Evolutionary conservation across 164 flowering plant genomes (phyloP).

Genomic region (Piper betle): DNA sequence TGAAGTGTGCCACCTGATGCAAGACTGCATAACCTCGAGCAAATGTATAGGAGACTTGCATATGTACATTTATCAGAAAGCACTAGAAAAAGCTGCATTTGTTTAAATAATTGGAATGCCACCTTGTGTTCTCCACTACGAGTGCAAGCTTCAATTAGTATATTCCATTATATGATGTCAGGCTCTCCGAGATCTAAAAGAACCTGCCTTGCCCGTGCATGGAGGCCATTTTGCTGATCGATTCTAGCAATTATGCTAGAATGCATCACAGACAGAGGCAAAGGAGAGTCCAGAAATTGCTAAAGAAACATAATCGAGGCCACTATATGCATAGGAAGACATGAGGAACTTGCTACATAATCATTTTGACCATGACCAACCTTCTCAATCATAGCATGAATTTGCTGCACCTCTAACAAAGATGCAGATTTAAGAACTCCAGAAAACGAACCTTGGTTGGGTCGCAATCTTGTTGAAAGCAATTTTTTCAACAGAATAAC

Average conservation of each 20-base stretch:
- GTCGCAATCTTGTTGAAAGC: slow-evolving; percentile 38
- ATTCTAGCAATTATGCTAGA: slow-evolving; percentile 46
- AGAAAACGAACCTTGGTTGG: slow-evolving; percentile 60
- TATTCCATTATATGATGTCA: slow-evolving; percentile 67
- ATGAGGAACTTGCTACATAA: slow-evolving; percentile 54
- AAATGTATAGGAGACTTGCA: slow-evolving; percentile 43
- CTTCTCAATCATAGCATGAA: slow-evolving; percentile 45
- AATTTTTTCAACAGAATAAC: slow-evolving; percentile 34
- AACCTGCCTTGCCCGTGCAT: background rate
- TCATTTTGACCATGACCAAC: slow-evolving; percentile 42
- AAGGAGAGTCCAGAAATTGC: slow-evolving; percentile 13
- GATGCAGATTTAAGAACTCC: slow-evolving; percentile 31
- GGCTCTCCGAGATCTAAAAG: slow-evolving; percentile 45
- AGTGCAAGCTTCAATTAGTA: slow-evolving; percentile 61
- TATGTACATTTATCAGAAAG: slow-evolving; percentile 58
- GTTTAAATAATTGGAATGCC: slow-evolving; percentile 49
- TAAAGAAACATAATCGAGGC: slow-evolving; percentile 42
- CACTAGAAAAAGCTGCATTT: slow-evolving; percentile 30
- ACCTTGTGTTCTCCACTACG: slow-evolving; percentile 41
- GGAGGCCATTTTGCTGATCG: slow-evolving; percentile 6
- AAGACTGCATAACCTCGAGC: slow-evolving; percentile 45
- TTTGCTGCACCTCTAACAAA: slow-evolving; percentile 31
- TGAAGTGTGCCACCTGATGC: slow-evolving; percentile 62
- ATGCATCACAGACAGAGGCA: slow-evolving; percentile 25
- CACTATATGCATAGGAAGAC: slow-evolving; percentile 49